Evolutionary conservation across 345 rosid genomes (phyloP).

Genomic region (Sisymbrium altissimum): DNA sequence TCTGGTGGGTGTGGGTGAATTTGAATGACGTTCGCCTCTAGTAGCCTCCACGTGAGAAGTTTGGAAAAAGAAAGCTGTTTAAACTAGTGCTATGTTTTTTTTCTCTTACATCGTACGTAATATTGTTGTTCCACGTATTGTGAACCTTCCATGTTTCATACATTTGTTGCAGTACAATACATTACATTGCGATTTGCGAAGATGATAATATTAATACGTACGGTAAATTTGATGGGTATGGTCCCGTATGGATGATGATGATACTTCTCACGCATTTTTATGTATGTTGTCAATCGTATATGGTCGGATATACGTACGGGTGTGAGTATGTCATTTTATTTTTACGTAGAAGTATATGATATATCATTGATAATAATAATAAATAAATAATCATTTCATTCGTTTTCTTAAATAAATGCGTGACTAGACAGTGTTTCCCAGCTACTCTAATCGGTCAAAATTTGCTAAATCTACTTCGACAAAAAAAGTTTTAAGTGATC

Average conservation of each 20-base stretch:
- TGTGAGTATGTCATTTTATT: background rate
- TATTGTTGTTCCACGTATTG: background rate
- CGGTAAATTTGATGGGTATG: background rate
- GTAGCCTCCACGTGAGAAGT: slow-evolving; percentile 25
- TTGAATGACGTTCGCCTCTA: slow-evolving; percentile 24
- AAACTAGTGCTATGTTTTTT: background rate
- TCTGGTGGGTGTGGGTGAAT: slow-evolving; percentile 24
- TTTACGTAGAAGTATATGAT: background rate
- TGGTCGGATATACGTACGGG: background rate
- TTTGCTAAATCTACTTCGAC: background rate
- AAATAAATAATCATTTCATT: background rate
- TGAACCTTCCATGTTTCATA: slow-evolving; percentile 6
- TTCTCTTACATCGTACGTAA: background rate
- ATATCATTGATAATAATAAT: background rate
- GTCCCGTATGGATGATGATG: background rate
- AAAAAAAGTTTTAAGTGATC: background rate
- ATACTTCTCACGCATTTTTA: background rate
- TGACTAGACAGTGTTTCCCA: background rate
- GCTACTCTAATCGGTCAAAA: background rate
- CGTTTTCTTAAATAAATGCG: background rate
- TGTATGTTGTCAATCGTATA: background rate
- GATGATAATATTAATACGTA: background rate
- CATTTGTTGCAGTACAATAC: background rate
- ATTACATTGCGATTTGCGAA: background rate
- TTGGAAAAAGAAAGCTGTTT: slow-evolving; percentile 1